phyloP scores from a whole-genome alignment of 1,284 basidiomycete genomes.

The Xerocomus minutiporus region DNA sequence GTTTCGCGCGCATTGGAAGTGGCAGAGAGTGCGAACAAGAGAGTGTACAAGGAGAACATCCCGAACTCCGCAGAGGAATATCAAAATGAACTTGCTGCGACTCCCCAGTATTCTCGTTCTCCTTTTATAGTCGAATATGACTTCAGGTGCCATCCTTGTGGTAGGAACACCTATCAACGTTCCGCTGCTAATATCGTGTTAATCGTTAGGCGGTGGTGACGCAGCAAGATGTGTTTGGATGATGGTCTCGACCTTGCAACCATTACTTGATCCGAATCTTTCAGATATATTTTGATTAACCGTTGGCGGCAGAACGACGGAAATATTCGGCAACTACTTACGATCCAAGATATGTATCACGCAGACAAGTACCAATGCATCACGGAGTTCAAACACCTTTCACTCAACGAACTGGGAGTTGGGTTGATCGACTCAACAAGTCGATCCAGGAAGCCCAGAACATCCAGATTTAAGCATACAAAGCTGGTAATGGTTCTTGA shows the following conservation, averaged over 20 bases:
- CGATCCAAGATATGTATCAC: not conserved
- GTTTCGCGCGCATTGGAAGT: not conserved
- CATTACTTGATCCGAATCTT: not conserved
- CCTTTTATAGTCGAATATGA: not conserved
- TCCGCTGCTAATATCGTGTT: not conserved
- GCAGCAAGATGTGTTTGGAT: not conserved
- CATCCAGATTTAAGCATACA: not conserved
- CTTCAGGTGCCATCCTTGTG: not conserved
- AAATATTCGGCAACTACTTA: not conserved
- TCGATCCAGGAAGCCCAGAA: no score
- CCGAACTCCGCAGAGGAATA: not conserved
- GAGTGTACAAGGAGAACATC: not conserved
- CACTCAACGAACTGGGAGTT: not conserved
- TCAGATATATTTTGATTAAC: not conserved
- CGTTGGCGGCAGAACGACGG: not conserved
- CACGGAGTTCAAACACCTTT: not conserved
- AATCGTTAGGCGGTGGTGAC: not conserved
- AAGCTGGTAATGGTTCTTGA: not conserved
- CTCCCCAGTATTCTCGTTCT: not conserved
- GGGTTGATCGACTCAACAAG: not conserved
- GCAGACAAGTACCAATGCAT: no score
- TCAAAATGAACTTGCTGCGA: not conserved
- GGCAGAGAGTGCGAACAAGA: not conserved
- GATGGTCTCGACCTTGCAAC: not conserved
- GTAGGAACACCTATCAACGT: not conserved